A percentile compares a stretch with the other conserved stretches of the same genome.
Conservation (phyloP, 2,329 filamentous ascomycete species). For the Hypoxylon sp. region DNA sequence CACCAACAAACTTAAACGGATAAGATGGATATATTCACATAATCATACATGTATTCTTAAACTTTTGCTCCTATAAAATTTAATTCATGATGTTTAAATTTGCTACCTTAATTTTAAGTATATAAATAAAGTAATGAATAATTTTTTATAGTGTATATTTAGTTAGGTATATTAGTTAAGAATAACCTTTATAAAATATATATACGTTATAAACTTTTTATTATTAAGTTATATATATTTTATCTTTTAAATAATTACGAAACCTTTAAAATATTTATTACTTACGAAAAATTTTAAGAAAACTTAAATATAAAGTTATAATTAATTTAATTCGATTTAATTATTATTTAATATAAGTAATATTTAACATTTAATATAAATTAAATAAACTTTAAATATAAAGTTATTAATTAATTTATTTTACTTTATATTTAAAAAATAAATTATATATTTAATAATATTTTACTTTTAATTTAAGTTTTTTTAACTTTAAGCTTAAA, state of each 20-base stretch:
- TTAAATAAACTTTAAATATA: background rate
- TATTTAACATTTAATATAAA: background rate
- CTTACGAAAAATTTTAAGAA: background rate
- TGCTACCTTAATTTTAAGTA: background rate
- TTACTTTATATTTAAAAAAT: background rate
- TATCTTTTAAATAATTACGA: background rate
- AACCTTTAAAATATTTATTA: background rate
- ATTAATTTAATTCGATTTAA: background rate
- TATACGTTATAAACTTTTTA: background rate
- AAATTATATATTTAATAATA: background rate
- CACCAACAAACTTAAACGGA: conserved; percentile 3
- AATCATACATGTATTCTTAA: background rate
- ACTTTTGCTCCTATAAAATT: background rate
- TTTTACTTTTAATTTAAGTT: background rate
- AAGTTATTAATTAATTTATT: background rate
- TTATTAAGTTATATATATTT: background rate
- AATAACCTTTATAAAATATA: background rate
- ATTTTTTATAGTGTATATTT: no score
- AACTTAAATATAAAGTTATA: background rate
- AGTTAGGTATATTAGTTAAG: no score
- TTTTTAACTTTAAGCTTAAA: background rate
- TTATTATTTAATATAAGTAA: background rate
- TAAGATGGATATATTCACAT: background rate
- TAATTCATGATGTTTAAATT: background rate
- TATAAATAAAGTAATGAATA: background rate